A percentile compares a stretch with the other conserved stretches of the same genome.
These are phyloP conservation scores for Marasmius sp. DNA, from an alignment of 1,284 basidiomycete genomes.

Conservation along the genomic window DNA sequence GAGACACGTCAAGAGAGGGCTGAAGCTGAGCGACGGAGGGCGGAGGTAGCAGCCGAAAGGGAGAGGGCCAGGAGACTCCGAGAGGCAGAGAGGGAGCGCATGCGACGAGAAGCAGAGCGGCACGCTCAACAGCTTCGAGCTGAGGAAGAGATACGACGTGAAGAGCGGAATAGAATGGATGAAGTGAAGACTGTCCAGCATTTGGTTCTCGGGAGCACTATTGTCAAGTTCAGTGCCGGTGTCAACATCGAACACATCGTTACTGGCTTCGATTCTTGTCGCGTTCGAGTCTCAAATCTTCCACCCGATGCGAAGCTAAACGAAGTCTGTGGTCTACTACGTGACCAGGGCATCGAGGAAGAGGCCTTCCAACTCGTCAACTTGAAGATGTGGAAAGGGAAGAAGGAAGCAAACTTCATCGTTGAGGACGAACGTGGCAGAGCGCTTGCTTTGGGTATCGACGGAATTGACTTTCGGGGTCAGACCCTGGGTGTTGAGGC, in stretches of 20 bases:
- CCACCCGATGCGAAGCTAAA: conserved; percentile 31
- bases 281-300: conserved; percentile 40
- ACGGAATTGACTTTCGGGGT: conserved; percentile 43
- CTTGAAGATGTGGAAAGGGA: conserved; percentile 20
- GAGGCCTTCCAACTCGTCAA: conserved; percentile 30
- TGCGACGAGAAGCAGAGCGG: background rate
- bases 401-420: conserved; percentile 37
- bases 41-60: background rate
- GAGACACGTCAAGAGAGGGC: background rate
- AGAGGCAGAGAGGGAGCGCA: background rate
- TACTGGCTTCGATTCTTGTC: conserved; percentile 49
- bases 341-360: conserved; percentile 35
- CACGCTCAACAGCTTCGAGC: background rate
- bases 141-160: conserved; percentile 15
- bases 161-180: conserved; percentile 26
- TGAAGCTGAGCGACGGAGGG: background rate
- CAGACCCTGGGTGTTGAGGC: conserved; percentile 39
- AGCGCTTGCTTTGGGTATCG: conserved; percentile 34
- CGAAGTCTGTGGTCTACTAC: conserved; percentile 42
- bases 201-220: conserved; percentile 42
- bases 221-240: conserved; percentile 48
- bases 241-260: conserved; percentile 38
- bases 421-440: conserved; percentile 36
- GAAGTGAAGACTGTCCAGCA: conserved; percentile 37
- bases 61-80: background rate